phyloP scores from a whole-genome alignment of 1,284 basidiomycete genomes.

The Pseudozyma hubeiensis region DNA sequence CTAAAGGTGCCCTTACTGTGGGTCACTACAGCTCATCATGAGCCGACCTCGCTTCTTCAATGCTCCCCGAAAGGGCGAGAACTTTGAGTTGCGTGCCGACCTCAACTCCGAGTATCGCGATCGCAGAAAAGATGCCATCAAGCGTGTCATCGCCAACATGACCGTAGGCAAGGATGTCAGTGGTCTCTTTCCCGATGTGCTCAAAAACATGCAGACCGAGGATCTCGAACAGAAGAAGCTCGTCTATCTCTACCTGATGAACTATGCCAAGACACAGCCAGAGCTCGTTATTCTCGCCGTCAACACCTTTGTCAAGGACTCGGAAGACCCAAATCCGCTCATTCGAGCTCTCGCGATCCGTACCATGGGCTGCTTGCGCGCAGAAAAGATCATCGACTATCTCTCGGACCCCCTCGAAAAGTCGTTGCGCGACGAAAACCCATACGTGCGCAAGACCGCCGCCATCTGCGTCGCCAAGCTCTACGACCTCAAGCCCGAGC shows the following conservation, averaged over 20 bases:
- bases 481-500: constrained; percentile 93
- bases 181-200: constrained; percentile 90
- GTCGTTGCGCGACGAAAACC: constrained; percentile 91
- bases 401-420: constrained; percentile 92
- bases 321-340: constrained; percentile 94
- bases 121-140: constrained; percentile 97
- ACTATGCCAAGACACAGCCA: constrained; percentile 97
- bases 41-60: constrained; percentile 68
- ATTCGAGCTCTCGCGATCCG: constrained; percentile 95
- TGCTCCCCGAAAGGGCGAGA: constrained; percentile 68
- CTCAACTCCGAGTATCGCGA: constrained; percentile 95
- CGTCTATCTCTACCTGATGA: constrained; percentile 98
- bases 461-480: constrained; percentile 94
- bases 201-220: constrained; percentile 97
- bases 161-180: constrained; percentile 97
- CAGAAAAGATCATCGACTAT: constrained; percentile 99
- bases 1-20: background rate
- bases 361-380: constrained; percentile 95
- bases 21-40: constrained; percentile 40
- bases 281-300: constrained; percentile 97
- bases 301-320: constrained; percentile 96
- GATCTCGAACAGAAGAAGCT: constrained; percentile 96
- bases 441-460: constrained; percentile 87
- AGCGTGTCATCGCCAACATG: constrained; percentile 83
- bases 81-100: constrained; percentile 65